Base-by-base conservation (phyloP, 2,329 filamentous ascomycete species). In the Alternaria panax region DNA sequence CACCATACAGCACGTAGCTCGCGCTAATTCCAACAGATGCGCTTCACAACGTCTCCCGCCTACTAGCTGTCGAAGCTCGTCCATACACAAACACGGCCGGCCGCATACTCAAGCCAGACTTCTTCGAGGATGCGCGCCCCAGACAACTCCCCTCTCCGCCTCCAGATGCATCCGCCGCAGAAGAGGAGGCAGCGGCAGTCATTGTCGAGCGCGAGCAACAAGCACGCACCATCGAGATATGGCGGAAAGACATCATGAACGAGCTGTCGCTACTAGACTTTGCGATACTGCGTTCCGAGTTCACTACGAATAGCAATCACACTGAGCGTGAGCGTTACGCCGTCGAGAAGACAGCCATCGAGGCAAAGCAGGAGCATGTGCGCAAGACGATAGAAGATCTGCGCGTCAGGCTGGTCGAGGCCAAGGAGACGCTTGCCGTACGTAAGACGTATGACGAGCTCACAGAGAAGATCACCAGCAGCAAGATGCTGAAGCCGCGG, bases 201-300 rank as follows among this genome's bases (percentile, higher is more conserved):
- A 82, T 82, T 18, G 74, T 78, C 27, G 80, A 85, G 59, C 81
- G 78, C 43, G 81, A 86, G 62, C 84, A 82, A 65, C 80, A 79
- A 67, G 79, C 80, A 7, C 82, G 85, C 63, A 84, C 87, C 67
- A 85, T 89, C 62, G 81, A 85, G n/a, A 85, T 88, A 72, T 90
- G 96, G 70, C 89, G 88, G 60, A 90, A 96, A 75, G 93, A 97
- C 76, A 85, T 96, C 41, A 88, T 90, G 7, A 87, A 96, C 65
- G 94, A 98, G 78, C 95, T 97, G 71, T 90, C 91, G 14, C 89
- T 92, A 18, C 93, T 97, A 68, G 92, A 96, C 77, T 91, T 87
- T 79, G 92, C 89, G 74, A 91, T 97, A 65, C 87, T 91, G 32
- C 92, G 94, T 56, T 90, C 97, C 38, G 93, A 97, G 69, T 92